A percentile compares a stretch with the other conserved stretches of the same genome.
These are phyloP conservation scores for Nakazawaea ernobii DNA, from an alignment of 805 yeast species.

Conservation along the genomic window DNA sequence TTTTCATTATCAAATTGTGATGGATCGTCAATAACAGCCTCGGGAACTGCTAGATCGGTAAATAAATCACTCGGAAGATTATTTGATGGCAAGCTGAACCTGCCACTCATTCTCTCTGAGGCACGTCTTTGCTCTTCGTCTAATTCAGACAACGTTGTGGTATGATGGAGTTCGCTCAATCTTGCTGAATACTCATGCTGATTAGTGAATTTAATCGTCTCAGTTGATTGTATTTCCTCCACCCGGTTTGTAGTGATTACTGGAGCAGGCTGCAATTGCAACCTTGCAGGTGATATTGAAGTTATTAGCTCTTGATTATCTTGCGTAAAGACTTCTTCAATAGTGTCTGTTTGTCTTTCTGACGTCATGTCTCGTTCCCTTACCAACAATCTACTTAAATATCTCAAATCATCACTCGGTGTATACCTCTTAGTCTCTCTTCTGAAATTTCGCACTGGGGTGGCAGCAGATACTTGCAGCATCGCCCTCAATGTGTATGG, in stretches of 20 bases:
- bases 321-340: not conserved
- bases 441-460: constrained; percentile 16
- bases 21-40: constrained; percentile 6
- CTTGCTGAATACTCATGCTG: not conserved
- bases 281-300: not conserved
- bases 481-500: constrained; percentile 26
- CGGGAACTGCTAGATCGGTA: constrained; percentile 10
- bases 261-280: not conserved
- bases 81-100: constrained; percentile 4
- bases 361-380: constrained; percentile 16
- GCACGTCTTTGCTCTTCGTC: constrained; percentile 8
- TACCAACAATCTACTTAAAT: constrained; percentile 24
- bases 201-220: too few species aligned
- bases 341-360: not conserved
- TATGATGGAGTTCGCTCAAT: constrained; percentile 2
- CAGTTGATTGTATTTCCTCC: not conserved
- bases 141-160: constrained; percentile 1
- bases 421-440: constrained; percentile 21
- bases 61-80: constrained; percentile 7
- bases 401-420: constrained; percentile 24
- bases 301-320: not conserved
- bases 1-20: constrained; percentile 4
- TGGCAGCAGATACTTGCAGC: constrained; percentile 17
- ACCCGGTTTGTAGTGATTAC: not conserved
- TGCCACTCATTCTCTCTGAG: constrained; percentile 9